These are phyloP conservation scores for Trichomonas vaginalis DNA, from an alignment of 208 protist species.

Conservation along the genomic window DNA sequence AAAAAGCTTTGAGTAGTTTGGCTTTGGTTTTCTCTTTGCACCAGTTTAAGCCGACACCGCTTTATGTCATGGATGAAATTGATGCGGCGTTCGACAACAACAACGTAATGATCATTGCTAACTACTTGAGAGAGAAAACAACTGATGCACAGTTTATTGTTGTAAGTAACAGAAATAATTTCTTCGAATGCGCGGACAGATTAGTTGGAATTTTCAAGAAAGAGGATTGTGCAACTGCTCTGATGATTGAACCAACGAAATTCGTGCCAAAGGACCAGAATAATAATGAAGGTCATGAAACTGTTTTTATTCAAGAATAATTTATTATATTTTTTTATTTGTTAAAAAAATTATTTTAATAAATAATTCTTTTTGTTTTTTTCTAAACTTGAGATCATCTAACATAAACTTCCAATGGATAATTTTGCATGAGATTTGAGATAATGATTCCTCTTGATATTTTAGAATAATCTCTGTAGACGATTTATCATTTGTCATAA, in stretches of 20 bases:
- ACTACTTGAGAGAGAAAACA: conserved; percentile 74
- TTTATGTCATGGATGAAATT: conserved; percentile 99
- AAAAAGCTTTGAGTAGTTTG: conserved; percentile 64
- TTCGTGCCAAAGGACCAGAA: background rate
- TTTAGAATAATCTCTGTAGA: no score
- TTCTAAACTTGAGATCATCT: no score
- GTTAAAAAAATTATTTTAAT: no score
- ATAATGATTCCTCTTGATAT: no score
- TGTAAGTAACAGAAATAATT: conserved; percentile 79
- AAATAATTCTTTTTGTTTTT: no score
- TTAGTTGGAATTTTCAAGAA: conserved; percentile 95
- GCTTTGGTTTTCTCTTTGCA: conserved; percentile 92
- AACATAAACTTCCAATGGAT: no score
- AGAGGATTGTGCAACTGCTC: conserved; percentile 78
- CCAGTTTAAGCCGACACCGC: conserved; percentile 78
- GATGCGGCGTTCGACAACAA: conserved; percentile 99
- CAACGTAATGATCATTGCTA: conserved; percentile 92
- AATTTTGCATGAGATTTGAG: no score
- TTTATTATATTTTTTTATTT: no score
- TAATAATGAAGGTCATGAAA: background rate
- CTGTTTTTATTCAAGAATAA: no score
- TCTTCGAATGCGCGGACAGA: conserved; percentile 46
- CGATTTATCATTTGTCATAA: no score
- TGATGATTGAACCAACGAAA: conserved; percentile 57
- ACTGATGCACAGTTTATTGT: conserved; percentile 99